Base-by-base conservation (phyloP, 495 filamentous ascomycete genomes). In the Niebla homalea region DNA sequence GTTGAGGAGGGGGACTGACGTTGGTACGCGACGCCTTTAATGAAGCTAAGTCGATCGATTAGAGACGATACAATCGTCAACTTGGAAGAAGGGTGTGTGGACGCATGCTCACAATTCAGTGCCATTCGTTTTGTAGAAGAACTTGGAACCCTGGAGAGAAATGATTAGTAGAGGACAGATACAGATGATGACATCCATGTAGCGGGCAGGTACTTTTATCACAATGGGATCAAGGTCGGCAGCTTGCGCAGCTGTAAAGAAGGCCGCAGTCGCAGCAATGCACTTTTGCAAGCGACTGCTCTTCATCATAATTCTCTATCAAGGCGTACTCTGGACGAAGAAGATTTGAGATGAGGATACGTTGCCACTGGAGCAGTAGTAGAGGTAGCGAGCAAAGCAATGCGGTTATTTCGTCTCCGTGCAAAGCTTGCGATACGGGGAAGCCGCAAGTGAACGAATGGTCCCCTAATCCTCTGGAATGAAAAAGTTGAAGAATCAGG, bases 1-100 rank as follows among this genome's bases (percentile, higher is more conserved):
- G 8, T 32, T 12, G 2, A 32, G 8, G 29, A 8, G 43, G 48
- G 48, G 22, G 39, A 64, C 69, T 60, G 66, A 74, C 74, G 73
- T 62, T 83, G 92, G 66, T 98, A 98, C 37, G 92, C 92, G 50
- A 98, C 74, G 57, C 92, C 92, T 50, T 80, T 83, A 54, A 97
- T 87, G 59, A 70, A 83, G 63, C 78, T 81, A 19, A 43, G 46
- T 43, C 23, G 56, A 58, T 16, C 61, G 50, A 18, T 50, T 53
- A 58, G 48, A 32, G 4, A 32, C 14, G 29, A 2, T 32, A 11
- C 2, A 12, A 32, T 32, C 5, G 1, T 32, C 20, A 25, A 39
- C 20, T 25, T 46, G 22, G 7, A 23, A 18, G 35, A 25, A 29
- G 15, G 5, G 15, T 15, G 21, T 39, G 2, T 15, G 25, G 19